Base-by-base conservation (phyloP, 257 asterid genomes). In the Eucommia ulmoides region DNA sequence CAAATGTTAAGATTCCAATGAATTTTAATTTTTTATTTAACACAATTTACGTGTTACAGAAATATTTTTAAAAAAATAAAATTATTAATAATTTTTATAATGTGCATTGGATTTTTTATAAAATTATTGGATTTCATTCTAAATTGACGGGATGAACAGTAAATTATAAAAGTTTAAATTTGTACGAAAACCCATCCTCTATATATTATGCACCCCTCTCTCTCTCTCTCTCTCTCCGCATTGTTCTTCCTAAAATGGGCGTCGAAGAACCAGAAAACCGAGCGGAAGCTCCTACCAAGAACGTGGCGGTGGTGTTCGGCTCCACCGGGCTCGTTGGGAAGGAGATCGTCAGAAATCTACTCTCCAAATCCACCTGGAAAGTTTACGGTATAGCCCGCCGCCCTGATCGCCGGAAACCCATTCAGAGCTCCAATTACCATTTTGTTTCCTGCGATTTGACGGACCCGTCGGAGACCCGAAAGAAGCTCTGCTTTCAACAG, bases 321-420 rank as follows among this genome's bases (percentile, higher is more conserved):
- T 88, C 71, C 26, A 74, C 89, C 0, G 96, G 96, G 15, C 75
- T 87, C 10, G 93, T 87, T 12, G 96, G 96, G 22, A 80, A 54
- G 65, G 93, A 87, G 80, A 74, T 87, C 1, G 93, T 88, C 8
- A 65, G 60, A 25, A 66, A 54, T 60, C 81, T 87, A 0, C 74
- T 83, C 18, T 65, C 81, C 0, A 33, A 52, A 11, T 33, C 55
- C n/a, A 44, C 60, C 19, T 87, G 96, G 96, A 83, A 80, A 64
- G 96, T 87, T 1, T 87, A 83, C 24, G 93, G 96, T 7, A 51
- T 87, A 2, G 82, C 93, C 5, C 82, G 96, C 35, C 65, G 69
- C 20, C 67, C 66, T 0, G 67, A 33, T 3, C 38, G 38, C 38
- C 38, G 55, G 50, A 1, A 51, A 19, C 15, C 59, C 2, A 24